phyloP scores from a whole-genome alignment of 1,284 basidiomycete genomes.

The Retiboletus fuscus region DNA sequence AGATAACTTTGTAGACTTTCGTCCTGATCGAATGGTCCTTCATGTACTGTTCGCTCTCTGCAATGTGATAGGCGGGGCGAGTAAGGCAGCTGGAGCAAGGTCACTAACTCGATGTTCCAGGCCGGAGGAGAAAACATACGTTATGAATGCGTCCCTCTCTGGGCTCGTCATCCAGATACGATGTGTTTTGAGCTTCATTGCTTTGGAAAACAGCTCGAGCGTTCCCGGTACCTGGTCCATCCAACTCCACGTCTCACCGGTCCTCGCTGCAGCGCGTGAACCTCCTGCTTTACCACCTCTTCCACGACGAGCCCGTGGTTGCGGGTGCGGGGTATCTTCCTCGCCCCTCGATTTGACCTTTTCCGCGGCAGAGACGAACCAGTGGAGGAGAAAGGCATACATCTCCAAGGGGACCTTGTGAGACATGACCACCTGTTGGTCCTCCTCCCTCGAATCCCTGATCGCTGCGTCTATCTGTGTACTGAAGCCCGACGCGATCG shows the following conservation, averaged over 20 bases:
- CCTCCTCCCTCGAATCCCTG: constrained; percentile 75
- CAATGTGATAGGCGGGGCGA: constrained; percentile 86
- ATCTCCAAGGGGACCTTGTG: constrained; percentile 86
- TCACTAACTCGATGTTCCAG: constrained; percentile 23
- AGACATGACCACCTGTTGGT: constrained; percentile 73
- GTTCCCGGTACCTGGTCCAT: constrained; percentile 73
- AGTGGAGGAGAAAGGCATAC: constrained; percentile 88
- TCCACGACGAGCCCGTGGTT: constrained; percentile 64
- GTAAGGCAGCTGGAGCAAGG: constrained; percentile 78
- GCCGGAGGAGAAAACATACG: constrained; percentile 57
- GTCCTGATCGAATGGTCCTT: constrained; percentile 79
- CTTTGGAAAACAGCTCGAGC: no score
- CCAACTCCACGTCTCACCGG: constrained; percentile 79
- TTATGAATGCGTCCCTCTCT: constrained; percentile 87
- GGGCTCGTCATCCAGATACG: constrained; percentile 89
- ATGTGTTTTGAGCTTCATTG: constrained; percentile 76
- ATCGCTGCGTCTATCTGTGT: constrained; percentile 76
- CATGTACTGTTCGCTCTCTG: constrained; percentile 91
- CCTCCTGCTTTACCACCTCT: constrained; percentile 69
- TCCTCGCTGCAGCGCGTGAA: constrained; percentile 54
- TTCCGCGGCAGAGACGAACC: constrained; percentile 86
- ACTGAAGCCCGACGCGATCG: constrained; percentile 77
- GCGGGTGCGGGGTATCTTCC: constrained; percentile 63
- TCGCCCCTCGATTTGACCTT: constrained; percentile 71
- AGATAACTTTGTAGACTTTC: constrained; percentile 90